Evolutionary conservation across 768 basidiomycete species (phyloP).

Genomic region (Chalciporus pseudorubinellus): DNA sequence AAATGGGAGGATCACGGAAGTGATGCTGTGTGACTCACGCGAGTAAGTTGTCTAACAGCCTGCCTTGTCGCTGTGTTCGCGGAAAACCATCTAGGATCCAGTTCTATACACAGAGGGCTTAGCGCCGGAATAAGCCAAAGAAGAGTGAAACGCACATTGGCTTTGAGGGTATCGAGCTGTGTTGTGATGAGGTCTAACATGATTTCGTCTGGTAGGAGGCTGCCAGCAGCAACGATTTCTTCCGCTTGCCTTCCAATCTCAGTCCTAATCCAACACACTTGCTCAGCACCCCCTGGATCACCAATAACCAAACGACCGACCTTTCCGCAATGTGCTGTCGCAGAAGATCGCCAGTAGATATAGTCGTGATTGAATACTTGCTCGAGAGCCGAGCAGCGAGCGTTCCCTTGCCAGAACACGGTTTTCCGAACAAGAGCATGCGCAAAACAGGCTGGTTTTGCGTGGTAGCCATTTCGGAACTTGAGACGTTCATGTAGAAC

Average conservation of each 20-base stretch:
- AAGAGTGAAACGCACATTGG: conserved; percentile 45
- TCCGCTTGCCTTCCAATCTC: conserved; percentile 74
- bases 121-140: conserved; percentile 6
- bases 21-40: conserved; percentile 41
- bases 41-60: conserved; percentile 71
- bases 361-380: conserved; percentile 68
- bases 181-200: conserved; percentile 74
- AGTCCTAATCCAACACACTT: conserved; percentile 41
- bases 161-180: conserved; percentile 60
- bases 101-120: conserved; percentile 44
- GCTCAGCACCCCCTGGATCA: background rate
- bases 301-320: conserved; percentile 29
- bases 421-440: conserved; percentile 56
- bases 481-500: conserved; percentile 42
- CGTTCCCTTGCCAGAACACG: conserved; percentile 81
- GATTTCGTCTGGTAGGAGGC: conserved; percentile 70
- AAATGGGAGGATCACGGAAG: background rate
- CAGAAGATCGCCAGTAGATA: conserved; percentile 84
- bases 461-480: conserved; percentile 21
- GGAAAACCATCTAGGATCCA: conserved; percentile 95
- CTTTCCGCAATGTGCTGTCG: conserved; percentile 74
- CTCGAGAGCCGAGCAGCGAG: conserved; percentile 66
- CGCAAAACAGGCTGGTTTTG: conserved; percentile 33
- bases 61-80: conserved; percentile 77
- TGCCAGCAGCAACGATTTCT: conserved; percentile 73